These are phyloP conservation scores for Aspergillus alliaceus DNA, from an alignment of 2,329 filamentous ascomycete species.

Conservation along the genomic window DNA sequence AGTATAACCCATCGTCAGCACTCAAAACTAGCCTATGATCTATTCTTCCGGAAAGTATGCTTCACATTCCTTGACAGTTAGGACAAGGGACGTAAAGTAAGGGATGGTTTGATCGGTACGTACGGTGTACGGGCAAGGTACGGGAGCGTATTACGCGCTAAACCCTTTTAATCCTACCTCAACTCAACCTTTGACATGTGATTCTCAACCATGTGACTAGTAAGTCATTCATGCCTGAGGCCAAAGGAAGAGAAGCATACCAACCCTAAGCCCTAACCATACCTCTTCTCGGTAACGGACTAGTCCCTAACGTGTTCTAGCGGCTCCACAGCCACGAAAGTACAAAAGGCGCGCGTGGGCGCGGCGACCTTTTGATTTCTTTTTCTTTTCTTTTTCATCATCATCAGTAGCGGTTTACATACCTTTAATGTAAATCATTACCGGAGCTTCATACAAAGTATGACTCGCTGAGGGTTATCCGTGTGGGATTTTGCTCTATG, in stretches of 20 bases:
- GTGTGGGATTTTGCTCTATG: conserved; percentile 40
- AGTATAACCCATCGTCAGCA: neutral
- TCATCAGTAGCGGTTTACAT: conserved; percentile 56
- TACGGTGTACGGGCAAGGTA: neutral
- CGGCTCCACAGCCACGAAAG: conserved; percentile 6
- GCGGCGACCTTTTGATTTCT: conserved; percentile 13
- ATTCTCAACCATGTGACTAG: conserved; percentile 16
- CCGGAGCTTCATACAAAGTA: conserved; percentile 47
- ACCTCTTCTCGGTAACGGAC: conserved; percentile 7
- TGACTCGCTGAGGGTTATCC: conserved; percentile 53
- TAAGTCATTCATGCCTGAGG: too few species aligned
- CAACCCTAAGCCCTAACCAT: conserved; percentile 16
- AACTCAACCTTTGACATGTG: conserved; percentile 18
- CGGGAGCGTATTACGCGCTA: neutral
- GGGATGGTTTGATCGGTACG: neutral
- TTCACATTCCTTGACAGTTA: neutral
- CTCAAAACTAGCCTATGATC: neutral
- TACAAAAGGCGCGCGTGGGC: conserved; percentile 30
- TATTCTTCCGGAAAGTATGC: neutral
- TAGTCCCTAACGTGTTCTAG: conserved; percentile 27
- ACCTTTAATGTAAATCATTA: conserved; percentile 49
- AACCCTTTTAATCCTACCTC: neutral
- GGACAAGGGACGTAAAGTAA: neutral
- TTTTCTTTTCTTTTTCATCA: conserved; percentile 43
- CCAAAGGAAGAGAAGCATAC: too few species aligned